phyloP scores from a whole-genome alignment of 805 yeast species.

The Suhomyces kilbournensis region DNA sequence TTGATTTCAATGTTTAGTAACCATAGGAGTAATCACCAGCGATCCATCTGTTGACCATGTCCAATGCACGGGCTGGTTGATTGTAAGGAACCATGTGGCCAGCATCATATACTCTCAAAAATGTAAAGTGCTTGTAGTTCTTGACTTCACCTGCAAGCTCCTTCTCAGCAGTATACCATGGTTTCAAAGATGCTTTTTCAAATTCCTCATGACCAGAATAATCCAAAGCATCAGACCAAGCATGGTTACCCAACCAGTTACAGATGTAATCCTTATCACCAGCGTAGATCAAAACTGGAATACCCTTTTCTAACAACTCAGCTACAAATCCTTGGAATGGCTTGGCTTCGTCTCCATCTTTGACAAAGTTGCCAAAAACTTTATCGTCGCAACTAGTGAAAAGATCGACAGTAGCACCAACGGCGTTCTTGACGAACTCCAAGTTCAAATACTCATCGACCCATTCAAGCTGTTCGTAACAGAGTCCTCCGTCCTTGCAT shows the following conservation, averaged over 20 bases:
- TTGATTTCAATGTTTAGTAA: no score
- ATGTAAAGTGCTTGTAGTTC: conserved; percentile 22
- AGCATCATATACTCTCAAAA: conserved; percentile 23
- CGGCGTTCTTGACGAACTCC: conserved; percentile 49
- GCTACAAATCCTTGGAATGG: conserved; percentile 67
- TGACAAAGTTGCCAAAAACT: conserved; percentile 47
- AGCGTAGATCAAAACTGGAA: conserved; percentile 43
- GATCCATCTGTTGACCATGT: conserved; percentile 24
- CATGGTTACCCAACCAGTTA: conserved; percentile 45
- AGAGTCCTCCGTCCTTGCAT: conserved; percentile 49
- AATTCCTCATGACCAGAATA: conserved; percentile 18
- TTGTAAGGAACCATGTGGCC: conserved; percentile 27
- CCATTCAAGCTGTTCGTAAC: conserved; percentile 51
- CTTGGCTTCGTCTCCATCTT: conserved; percentile 63
- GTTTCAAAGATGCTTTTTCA: conserved; percentile 14
- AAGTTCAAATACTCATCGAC: conserved; percentile 53
- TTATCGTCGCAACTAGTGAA: conserved; percentile 49
- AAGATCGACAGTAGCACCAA: conserved; percentile 54
- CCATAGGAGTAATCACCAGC: conserved; percentile 38
- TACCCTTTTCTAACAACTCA: conserved; percentile 33
- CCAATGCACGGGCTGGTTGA: conserved; percentile 21
- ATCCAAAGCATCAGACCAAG: conserved; percentile 30
- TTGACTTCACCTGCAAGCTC: conserved; percentile 41
- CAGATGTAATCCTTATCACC: conserved; percentile 47
- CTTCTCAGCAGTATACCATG: conserved; percentile 16